These are phyloP conservation scores for Simplicillium sp. DNA, from an alignment of 2,329 filamentous ascomycete species.

Conservation along the genomic window DNA sequence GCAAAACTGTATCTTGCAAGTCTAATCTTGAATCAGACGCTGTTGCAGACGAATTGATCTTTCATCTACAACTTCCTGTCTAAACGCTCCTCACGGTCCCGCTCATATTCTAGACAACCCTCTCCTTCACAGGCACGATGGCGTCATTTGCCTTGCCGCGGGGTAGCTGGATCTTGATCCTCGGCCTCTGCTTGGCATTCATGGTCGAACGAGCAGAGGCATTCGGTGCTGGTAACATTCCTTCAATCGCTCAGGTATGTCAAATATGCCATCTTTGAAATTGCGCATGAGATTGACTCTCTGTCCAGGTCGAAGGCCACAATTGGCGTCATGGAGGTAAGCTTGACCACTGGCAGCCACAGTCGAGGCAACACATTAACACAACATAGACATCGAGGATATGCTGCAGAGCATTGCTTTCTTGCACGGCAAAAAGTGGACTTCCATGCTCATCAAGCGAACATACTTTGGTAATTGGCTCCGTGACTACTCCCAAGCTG, in stretches of 20 bases:
- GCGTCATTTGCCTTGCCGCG: conserved; percentile 35
- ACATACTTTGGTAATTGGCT: conserved; percentile 86
- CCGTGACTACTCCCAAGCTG: conserved; percentile 74
- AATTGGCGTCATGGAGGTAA: conserved; percentile 62
- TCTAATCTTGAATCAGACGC: too few species aligned
- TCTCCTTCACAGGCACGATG: conserved; percentile 25
- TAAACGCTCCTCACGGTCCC: too few species aligned
- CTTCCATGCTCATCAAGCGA: conserved; percentile 65
- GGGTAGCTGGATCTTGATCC: conserved; percentile 40
- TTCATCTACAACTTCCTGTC: too few species aligned
- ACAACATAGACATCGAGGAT: conserved; percentile 60
- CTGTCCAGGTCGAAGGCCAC: conserved; percentile 50
- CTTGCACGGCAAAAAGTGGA: conserved; percentile 77
- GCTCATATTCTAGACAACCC: too few species aligned
- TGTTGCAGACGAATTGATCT: too few species aligned
- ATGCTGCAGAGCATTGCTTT: conserved; percentile 70
- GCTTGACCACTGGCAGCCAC: conserved; percentile 6
- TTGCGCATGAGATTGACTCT: conserved; percentile 6
- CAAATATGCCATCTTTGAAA: conserved; percentile 7
- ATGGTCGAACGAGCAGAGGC: conserved; percentile 47
- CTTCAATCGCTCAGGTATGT: conserved; percentile 45
- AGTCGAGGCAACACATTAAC: not conserved
- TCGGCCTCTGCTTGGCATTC: conserved; percentile 44
- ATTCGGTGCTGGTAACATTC: conserved; percentile 64
- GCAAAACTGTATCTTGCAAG: too few species aligned